Percentiles rank a stretch among this genome's conserved stretches.
Evolutionary conservation across 495 filamentous ascomycete genomes (phyloP).

Genomic region (Cercophora sp.): DNA sequence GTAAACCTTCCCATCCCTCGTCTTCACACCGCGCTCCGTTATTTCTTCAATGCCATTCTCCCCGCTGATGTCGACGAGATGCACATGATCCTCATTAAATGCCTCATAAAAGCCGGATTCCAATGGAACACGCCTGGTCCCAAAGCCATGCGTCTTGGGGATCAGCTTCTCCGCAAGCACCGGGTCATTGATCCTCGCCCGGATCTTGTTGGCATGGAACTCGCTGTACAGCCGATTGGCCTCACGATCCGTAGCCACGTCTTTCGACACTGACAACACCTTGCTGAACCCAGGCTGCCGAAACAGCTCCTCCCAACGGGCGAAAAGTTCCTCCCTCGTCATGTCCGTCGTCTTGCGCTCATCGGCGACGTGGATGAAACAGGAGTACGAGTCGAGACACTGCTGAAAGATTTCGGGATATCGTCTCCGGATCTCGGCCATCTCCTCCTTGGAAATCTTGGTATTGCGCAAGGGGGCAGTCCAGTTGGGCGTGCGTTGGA

Average conservation of each 20-base stretch:
- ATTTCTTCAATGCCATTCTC: slow-evolving; percentile 39
- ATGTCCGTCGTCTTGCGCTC: slow-evolving; percentile 43
- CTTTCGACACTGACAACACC: slow-evolving; percentile 49
- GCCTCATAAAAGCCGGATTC: slow-evolving; percentile 52
- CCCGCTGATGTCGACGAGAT: slow-evolving; percentile 46
- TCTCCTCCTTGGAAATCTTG: slow-evolving; percentile 36
- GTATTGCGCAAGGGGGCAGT: slow-evolving; percentile 48
- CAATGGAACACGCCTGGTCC: slow-evolving; percentile 46
- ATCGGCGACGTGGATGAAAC: slow-evolving; percentile 43
- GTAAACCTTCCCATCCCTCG: slow-evolving; percentile 36
- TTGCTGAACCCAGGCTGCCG: slow-evolving; percentile 48
- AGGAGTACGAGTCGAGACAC: slow-evolving; percentile 44
- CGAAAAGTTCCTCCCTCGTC: slow-evolving; percentile 43
- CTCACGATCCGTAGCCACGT: slow-evolving; percentile 42
- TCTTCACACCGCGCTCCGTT: slow-evolving; percentile 40
- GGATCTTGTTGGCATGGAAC: slow-evolving; percentile 42
- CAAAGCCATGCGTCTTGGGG: slow-evolving; percentile 45
- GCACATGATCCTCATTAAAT: slow-evolving; percentile 46
- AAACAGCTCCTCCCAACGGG: slow-evolving; percentile 45
- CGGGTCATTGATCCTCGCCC: slow-evolving; percentile 44
- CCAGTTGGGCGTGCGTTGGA: slow-evolving; percentile 50
- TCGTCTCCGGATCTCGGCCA: slow-evolving; percentile 33
- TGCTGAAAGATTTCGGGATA: slow-evolving; percentile 46
- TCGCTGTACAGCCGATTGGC: slow-evolving; percentile 46
- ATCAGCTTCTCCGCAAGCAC: slow-evolving; percentile 44